Evolutionary conservation across 768 basidiomycete genomes (phyloP).

Genomic region (Leccinum rimulosum): DNA sequence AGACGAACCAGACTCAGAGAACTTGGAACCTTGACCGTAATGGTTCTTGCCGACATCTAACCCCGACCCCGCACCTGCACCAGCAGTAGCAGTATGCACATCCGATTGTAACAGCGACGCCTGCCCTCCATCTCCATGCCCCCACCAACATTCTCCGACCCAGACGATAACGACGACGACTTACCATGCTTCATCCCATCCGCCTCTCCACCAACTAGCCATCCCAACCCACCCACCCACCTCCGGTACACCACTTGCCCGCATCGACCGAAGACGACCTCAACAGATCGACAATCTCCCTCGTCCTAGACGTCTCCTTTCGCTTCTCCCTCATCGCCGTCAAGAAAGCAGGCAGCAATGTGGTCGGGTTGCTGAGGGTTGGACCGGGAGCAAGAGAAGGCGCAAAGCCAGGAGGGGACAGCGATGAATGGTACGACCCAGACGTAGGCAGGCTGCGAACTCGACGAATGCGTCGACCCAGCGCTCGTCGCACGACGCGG

Average conservation of each 20-base stretch:
- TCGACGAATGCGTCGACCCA: slow-evolving; percentile 10
- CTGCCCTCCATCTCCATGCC: not conserved
- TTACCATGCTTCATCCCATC: not conserved
- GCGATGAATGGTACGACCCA: slow-evolving; percentile 9
- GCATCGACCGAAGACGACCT: slow-evolving; percentile 18
- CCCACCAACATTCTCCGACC: slow-evolving; percentile 7
- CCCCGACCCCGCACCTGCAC: not conserved
- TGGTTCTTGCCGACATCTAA: slow-evolving; percentile 5
- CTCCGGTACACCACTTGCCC: slow-evolving; percentile 5
- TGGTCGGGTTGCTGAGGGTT: not conserved
- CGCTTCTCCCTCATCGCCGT: slow-evolving; percentile 19
- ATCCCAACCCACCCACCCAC: not conserved
- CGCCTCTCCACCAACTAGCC: too few species aligned
- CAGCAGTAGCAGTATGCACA: not conserved
- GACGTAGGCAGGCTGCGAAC: slow-evolving; percentile 2
- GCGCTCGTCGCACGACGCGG: slow-evolving; percentile 2
- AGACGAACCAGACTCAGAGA: too few species aligned
- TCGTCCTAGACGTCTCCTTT: slow-evolving; percentile 27
- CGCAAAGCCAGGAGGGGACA: not conserved
- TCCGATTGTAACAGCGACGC: not conserved
- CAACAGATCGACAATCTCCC: slow-evolving; percentile 28
- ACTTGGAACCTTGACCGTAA: not conserved
- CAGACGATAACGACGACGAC: not conserved
- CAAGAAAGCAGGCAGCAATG: slow-evolving; percentile 23
- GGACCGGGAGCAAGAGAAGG: too few species aligned